phyloP scores from a whole-genome alignment of 163 green algal species.

The Volvox carteri region DNA sequence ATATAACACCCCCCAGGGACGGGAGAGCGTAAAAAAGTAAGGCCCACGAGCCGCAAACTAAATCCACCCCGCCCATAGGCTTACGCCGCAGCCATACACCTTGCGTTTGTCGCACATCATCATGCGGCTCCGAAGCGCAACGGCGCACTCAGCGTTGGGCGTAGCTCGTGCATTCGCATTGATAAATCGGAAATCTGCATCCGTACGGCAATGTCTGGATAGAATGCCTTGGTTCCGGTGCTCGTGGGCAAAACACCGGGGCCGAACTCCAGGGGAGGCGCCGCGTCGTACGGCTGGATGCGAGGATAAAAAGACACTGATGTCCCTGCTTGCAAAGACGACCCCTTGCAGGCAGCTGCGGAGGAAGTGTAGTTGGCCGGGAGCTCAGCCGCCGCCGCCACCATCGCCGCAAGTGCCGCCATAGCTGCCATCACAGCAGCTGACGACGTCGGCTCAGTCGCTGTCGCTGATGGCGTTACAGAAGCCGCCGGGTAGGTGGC shows the following conservation, averaged over 20 bases:
- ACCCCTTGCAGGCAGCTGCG: not conserved
- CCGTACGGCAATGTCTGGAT: not conserved
- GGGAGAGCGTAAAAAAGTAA: no score
- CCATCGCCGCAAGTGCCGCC: not conserved
- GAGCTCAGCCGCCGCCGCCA: not conserved
- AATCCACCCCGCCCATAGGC: no score
- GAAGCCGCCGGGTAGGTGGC: not conserved
- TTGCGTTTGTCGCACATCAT: no score
- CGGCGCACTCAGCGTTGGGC: not conserved
- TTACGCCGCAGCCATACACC: no score
- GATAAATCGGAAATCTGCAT: not conserved
- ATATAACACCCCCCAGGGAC: no score
- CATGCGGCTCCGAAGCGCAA: not conserved
- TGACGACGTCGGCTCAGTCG: not conserved
- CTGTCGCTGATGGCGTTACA: not conserved
- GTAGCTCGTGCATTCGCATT: not conserved
- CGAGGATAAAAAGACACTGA: not conserved
- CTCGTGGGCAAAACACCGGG: not conserved
- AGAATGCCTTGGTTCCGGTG: not conserved
- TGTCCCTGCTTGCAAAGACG: not conserved
- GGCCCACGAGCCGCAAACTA: no score
- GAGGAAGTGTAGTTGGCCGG: not conserved
- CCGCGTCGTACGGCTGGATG: slow-evolving; percentile 4
- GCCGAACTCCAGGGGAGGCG: slow-evolving; percentile 4
- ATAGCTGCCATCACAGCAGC: not conserved